Evolutionary conservation across 805 yeast species (phyloP), one percentile per base, ranked within the genome.

Genomic region (Blastobotrys americana): DNA sequence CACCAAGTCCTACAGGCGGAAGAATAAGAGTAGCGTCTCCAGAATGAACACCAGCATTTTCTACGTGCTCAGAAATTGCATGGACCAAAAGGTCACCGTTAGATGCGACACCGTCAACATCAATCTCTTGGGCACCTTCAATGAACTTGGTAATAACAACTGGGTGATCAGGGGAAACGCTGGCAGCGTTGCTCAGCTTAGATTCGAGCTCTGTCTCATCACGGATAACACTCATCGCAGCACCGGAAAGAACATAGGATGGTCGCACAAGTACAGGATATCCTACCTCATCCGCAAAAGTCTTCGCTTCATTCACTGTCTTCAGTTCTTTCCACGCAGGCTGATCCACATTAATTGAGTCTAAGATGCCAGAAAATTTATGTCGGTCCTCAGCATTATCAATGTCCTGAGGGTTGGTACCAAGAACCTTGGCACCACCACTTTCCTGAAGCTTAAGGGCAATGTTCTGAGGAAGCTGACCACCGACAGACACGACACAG

Each of bases 361-460:
- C 97, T 61, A 93, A 75, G 59, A 90, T 90, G 43, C 87, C 82
- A 17, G 97, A 89, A 71, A 90, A 90, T 72, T 90, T 93, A 72
- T 90, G 96, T 72, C 98, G 87, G 69, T 93, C 95, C 73, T 90
- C 98, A 50, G 98, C 98, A 66, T 80, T 84, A 68, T 90, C 98
- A 58, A 90, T 90, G 64, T 87, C 95, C 64, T 78, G 82, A 43
- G 98, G 98, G 63, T 84, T 74, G 41, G 98, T 90, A 64, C 98
- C 98, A 51, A 93, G 73, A 38, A 90, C 86, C 47, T 82, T 80
- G 56, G 95, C 95, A 51, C 93, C 93, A 53, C 82, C 74, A 38
- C 72, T 68, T 41, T 77, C 65, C 69, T 86, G 94, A 56, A 90
- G 73, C 48, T 75, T 68, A 57, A 93, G 74, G 3, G 97, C 98